Evolutionary conservation across 805 yeast genomes (phyloP), one percentile per base, ranked within the genome.

Genomic region (Candida adriatica): DNA sequence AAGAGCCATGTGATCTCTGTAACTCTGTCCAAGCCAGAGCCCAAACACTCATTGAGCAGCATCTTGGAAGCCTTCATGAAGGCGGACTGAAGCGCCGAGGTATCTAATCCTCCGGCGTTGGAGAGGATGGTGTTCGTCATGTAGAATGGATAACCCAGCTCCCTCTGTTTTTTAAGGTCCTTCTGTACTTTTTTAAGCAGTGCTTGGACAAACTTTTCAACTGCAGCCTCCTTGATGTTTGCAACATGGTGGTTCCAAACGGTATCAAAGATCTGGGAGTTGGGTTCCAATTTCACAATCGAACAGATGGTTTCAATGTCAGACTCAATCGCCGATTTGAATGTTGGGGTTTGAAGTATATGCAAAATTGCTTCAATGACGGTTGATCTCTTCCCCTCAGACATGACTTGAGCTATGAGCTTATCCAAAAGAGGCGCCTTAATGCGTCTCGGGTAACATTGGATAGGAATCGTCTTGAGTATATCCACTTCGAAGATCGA

Each of bases 311-410:
- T 28, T 2, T 44, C 29, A 18, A 62, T 43, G 26, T 70, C 60
- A 1, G 56, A 48, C 48, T 79, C 88, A 9, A 79, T 41, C 1
- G 46, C 42, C 0, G 84, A 68, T 43, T 59, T 71, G 46, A 64
- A 70, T 0, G 81, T 69, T 6, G 84, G 82, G 8, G 66, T 60
- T 8, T 49, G 45, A 18, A 75, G 49, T 9, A 75, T 41, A 34
- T 66, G 68, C 4, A 40, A 17, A n/a, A 75, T 38, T 3, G 41
- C 34, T 19, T 51, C 38, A 11, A 52, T 16, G 1, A 31, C 25
- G 14, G 13, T 23, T 7, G 8, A 11, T n/a, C 13, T 8, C 8
- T 23, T n/a, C 10, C 14, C 13, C 9, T 23, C 13, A 8, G 8
- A 8, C 7, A 23, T 11, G 25, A 15, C 25, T 25, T 8, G 28